phyloP scores from a whole-genome alignment of 768 basidiomycete genomes.

The Termitomyces bulborhizus region DNA sequence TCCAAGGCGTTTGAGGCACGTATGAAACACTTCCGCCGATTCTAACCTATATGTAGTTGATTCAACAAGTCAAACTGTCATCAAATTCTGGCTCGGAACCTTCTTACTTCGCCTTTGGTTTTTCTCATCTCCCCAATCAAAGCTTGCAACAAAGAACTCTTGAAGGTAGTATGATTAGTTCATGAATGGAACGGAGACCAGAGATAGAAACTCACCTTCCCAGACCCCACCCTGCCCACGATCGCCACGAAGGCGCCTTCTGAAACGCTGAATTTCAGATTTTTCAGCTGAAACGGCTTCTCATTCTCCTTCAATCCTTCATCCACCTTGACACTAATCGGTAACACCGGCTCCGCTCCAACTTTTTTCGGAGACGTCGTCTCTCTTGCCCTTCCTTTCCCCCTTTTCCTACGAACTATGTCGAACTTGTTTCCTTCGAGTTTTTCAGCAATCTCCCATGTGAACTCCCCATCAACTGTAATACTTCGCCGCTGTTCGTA shows the following conservation, averaged over 20 bases:
- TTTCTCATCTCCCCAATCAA: conserved; percentile 65
- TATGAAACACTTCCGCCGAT: conserved; percentile 54
- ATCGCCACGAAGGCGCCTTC: conserved; percentile 62
- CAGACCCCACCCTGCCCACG: conserved; percentile 68
- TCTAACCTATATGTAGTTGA: conserved; percentile 25
- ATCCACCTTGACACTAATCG: not conserved
- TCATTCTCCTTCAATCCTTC: conserved; percentile 22
- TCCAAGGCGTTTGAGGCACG: conserved; percentile 59
- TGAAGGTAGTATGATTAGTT: not conserved
- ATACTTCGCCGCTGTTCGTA: conserved; percentile 30
- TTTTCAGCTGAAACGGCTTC: conserved; percentile 43
- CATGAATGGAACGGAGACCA: not conserved
- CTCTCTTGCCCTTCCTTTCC: conserved; percentile 14
- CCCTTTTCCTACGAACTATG: not conserved
- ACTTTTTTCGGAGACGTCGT: not conserved
- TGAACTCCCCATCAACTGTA: conserved; percentile 40
- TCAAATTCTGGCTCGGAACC: not conserved
- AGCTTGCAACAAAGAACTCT: conserved; percentile 53
- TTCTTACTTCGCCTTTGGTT: conserved; percentile 45
- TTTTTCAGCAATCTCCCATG: conserved; percentile 37
- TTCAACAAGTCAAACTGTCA: not conserved
- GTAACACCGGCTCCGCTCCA: not conserved
- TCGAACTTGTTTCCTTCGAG: conserved; percentile 7
- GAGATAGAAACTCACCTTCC: conserved; percentile 38
- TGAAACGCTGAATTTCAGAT: conserved; percentile 38